Base-by-base conservation (phyloP, 2,329 filamentous ascomycete species). In the Scopulariopsis brevicaulis region DNA sequence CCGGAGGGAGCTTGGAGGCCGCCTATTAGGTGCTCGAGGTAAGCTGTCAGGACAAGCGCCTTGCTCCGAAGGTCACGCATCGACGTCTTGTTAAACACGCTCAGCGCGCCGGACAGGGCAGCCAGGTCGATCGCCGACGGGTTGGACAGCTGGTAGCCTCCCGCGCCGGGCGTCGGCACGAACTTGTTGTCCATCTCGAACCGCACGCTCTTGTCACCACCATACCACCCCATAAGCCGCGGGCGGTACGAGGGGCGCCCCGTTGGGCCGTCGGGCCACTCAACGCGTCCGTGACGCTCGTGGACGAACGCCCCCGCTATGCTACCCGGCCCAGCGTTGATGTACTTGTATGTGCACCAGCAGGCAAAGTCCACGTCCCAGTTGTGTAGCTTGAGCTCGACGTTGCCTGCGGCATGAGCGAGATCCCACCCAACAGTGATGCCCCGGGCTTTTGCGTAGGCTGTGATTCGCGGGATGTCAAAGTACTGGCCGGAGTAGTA, bases 331-430 rank as follows among this genome's bases (percentile, higher is more conserved):
- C 91, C 91, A 28, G 85, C 84, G 68, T 96, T 96, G 69, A 96
- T 81, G 73, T 96, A 96, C 74, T 96, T 96, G 78, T 96, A 96
- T 20, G 86, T 92, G 71, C 91, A 96, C 91, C 91, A 96, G 57
- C 82, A 88, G 18, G 92, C 91, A 65, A 96, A 96, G 69, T 96
- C 91, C 34, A 95, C 90, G 63, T 88, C 80, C 91, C 91, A 96
- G 64, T 93, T 89, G 70, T 96, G 90, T 22, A 96, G 77, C 59
- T 77, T 73, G n/a, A 96, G 72, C 52, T 87, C 84, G 1, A 95
- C 88, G 66, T 96, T 96, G 34, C 91, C 91, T 22, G 82, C 88
- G 0, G 90, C 89, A 69, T 96, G 90, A 0, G 91, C 91, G 28
- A 94, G 83, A 67, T 96, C 91, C 90, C 90, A 96, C 28, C 90